A percentile compares a stretch with the other conserved stretches of the same genome.
Evolutionary conservation across 2,329 filamentous ascomycete species (phyloP).

Genomic region (Alternaria novae-zelandiae): DNA sequence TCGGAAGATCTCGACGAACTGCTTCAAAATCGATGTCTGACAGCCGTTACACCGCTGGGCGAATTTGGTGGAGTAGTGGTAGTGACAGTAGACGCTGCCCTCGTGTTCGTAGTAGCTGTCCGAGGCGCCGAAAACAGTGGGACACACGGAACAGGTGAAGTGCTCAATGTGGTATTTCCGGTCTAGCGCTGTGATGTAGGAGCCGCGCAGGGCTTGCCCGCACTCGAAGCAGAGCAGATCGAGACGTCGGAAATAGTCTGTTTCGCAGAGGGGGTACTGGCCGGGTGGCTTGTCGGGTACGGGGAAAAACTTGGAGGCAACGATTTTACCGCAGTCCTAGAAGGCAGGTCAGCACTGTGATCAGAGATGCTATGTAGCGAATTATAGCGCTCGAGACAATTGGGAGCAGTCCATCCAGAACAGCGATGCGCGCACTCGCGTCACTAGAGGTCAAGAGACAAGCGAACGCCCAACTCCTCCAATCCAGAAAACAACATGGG

Average conservation of each 20-base stretch:
- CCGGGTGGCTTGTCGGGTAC: conserved; percentile 87
- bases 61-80: conserved; percentile 97
- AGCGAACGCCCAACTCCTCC: background rate
- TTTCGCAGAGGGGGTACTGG: conserved; percentile 97
- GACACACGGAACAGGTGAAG: conserved; percentile 96
- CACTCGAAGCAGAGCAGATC: conserved; percentile 92
- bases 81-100: conserved; percentile 95
- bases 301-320: conserved; percentile 98
- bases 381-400: background rate
- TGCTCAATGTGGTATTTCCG: conserved; percentile 98
- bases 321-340: conserved; percentile 94
- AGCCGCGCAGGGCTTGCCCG: conserved; percentile 88
- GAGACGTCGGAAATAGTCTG: conserved; percentile 90
- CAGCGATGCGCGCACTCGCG: background rate
- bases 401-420: background rate
- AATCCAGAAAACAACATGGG: background rate
- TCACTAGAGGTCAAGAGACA: background rate
- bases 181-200: conserved; percentile 96
- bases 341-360: conserved; percentile 5
- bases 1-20: conserved; percentile 98
- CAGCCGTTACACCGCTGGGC: conserved; percentile 96
- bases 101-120: conserved; percentile 99
- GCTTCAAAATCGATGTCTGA: conserved; percentile 95
- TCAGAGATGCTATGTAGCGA: background rate
- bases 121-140: conserved; percentile 96